phyloP scores from a whole-genome alignment of 2,329 filamentous ascomycete species.

The Aspergillus tanneri region DNA sequence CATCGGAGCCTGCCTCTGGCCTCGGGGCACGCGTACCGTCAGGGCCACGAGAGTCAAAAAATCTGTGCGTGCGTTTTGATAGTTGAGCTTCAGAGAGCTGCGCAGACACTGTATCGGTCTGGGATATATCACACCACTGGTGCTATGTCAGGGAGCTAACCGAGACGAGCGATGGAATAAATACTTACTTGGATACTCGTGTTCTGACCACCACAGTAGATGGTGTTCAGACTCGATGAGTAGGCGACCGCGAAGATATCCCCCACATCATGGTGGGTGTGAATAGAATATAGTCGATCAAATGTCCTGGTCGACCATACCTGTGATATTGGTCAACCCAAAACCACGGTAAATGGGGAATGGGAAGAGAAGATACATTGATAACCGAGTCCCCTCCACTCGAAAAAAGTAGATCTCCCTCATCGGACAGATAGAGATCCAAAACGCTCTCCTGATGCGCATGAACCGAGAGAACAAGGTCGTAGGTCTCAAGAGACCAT shows the following conservation, averaged over 20 bases:
- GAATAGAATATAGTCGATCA: slow-evolving; percentile 79
- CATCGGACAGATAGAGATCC: slow-evolving; percentile 74
- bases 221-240: slow-evolving; percentile 72
- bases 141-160: background rate
- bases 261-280: slow-evolving; percentile 89
- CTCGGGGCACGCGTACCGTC: slow-evolving; percentile 77
- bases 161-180: background rate
- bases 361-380: slow-evolving; percentile 61
- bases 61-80: slow-evolving; percentile 75
- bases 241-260: slow-evolving; percentile 96
- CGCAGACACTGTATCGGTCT: slow-evolving; percentile 60
- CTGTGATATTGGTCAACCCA: slow-evolving; percentile 32
- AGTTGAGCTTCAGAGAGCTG: slow-evolving; percentile 69
- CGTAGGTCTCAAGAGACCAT: slow-evolving; percentile 86
- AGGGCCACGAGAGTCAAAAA: slow-evolving; percentile 88
- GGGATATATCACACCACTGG: slow-evolving; percentile 73
- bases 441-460: slow-evolving; percentile 91
- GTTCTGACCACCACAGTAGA: slow-evolving; percentile 92
- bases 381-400: slow-evolving; percentile 91
- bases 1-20: slow-evolving; percentile 59
- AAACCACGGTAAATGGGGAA: background rate
- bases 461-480: slow-evolving; percentile 73
- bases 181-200: slow-evolving; percentile 71
- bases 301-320: slow-evolving; percentile 81
- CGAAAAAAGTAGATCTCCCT: slow-evolving; percentile 78